Conservation (phyloP, 176 grass and related monocot genomes). For the Dactylis glomerata region DNA sequence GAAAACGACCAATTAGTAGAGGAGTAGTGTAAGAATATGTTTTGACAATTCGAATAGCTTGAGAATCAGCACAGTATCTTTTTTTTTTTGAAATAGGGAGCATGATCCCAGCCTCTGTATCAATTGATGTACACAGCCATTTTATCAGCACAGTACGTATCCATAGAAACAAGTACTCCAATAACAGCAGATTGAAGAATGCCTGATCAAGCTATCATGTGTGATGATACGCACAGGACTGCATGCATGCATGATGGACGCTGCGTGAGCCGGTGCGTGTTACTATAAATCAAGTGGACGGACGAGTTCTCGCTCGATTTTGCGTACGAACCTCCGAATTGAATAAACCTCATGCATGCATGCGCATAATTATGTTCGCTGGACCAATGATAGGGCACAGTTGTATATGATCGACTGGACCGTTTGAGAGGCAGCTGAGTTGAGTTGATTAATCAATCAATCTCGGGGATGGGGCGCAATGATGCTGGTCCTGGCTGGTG, state of each 20-base stretch:
- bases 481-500: constrained; percentile 2
- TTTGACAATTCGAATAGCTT: not conserved
- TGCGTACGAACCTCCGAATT: not conserved
- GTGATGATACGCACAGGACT: not conserved
- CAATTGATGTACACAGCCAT: no score
- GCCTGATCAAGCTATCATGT: not conserved
- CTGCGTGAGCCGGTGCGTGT: not conserved
- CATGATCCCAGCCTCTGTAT: no score
- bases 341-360: not conserved
- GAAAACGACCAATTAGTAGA: not conserved
- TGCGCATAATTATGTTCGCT: not conserved
- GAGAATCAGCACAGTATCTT: not conserved
- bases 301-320: not conserved
- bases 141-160: no score
- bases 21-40: no score
- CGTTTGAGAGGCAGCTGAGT: not conserved
- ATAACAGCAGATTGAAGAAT: not conserved
- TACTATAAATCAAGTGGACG: not conserved
- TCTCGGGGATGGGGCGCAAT: not conserved
- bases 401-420: not conserved
- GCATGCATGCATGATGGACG: not conserved
- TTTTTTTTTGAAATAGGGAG: no score
- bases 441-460: not conserved
- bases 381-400: constrained; percentile 10
- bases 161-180: no score